Conservation (phyloP, 139 green algal genomes). For the Mesotaenium endlicherianum region DNA sequence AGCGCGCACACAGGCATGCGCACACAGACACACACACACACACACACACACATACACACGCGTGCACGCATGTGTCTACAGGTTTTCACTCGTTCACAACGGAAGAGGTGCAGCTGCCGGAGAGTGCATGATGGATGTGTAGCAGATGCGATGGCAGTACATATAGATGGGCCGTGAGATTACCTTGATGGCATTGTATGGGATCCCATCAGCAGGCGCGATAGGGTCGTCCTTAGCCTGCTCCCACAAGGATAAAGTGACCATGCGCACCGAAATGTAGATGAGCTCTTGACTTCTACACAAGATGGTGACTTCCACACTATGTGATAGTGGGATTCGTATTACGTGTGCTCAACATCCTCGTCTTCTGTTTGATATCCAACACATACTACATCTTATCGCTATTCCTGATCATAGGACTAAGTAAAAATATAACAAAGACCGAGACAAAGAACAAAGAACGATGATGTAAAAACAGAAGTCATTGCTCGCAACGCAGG, state of each 20-base stretch:
- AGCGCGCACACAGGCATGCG: not conserved
- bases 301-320: not conserved
- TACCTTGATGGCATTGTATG: conserved; percentile 43
- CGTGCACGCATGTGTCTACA: not conserved
- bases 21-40: not conserved
- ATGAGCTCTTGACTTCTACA: not conserved
- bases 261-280: not conserved
- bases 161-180: not conserved
- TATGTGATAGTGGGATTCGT: not conserved
- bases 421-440: not conserved
- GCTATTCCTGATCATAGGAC: not conserved
- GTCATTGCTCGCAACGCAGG: no score
- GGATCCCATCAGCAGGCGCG: conserved; percentile 41
- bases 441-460: not conserved
- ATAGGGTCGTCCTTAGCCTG: conserved; percentile 59
- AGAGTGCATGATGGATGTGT: not conserved
- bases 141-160: not conserved
- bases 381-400: not conserved
- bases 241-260: not conserved
- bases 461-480: not conserved
- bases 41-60: not conserved
- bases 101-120: not conserved
- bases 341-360: no score
- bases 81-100: not conserved
- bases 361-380: not conserved